Conservation (phyloP, 352 stramenopile genomes). For the Discostella stelligera region DNA sequence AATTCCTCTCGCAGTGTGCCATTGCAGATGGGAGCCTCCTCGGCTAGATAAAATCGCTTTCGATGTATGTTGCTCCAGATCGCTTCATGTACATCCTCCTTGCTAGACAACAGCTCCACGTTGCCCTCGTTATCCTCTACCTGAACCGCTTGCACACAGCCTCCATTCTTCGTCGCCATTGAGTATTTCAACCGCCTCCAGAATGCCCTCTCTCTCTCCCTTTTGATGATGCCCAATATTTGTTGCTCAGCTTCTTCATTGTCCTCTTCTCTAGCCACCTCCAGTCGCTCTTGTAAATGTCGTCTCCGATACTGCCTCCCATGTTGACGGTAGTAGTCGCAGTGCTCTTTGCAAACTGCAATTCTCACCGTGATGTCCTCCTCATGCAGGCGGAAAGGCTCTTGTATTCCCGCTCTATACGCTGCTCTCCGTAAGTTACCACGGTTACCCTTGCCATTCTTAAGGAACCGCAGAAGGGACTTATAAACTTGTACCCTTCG, state of each 20-base stretch:
- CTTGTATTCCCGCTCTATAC: too few species aligned
- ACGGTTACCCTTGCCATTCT: slow-evolving; percentile 5
- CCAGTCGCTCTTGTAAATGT: too few species aligned
- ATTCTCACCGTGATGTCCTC: background rate
- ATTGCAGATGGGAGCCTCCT: too few species aligned
- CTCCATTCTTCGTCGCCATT: background rate
- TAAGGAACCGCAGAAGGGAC: too few species aligned
- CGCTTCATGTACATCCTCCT: slow-evolving; percentile 9
- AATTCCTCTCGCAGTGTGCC: slow-evolving; percentile 12
- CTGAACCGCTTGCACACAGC: background rate
- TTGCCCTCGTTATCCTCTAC: background rate
- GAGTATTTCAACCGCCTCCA: slow-evolving; percentile 15
- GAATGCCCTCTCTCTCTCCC: slow-evolving; percentile 13
- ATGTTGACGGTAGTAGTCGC: slow-evolving; percentile 24
- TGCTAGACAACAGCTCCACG: background rate
- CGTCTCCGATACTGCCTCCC: background rate
- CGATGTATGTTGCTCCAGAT: too few species aligned
- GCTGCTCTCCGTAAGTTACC: slow-evolving; percentile 12
- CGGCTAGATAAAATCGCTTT: too few species aligned
- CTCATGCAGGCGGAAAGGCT: background rate
- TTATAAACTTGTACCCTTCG: too few species aligned
- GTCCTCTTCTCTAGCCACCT: too few species aligned
- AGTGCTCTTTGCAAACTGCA: slow-evolving; percentile 5
- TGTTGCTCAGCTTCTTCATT: slow-evolving; percentile 7
- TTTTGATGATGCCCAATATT: too few species aligned